Base-by-base conservation (phyloP, 345 rosid genomes). In the Eutrema heterophyllum region DNA sequence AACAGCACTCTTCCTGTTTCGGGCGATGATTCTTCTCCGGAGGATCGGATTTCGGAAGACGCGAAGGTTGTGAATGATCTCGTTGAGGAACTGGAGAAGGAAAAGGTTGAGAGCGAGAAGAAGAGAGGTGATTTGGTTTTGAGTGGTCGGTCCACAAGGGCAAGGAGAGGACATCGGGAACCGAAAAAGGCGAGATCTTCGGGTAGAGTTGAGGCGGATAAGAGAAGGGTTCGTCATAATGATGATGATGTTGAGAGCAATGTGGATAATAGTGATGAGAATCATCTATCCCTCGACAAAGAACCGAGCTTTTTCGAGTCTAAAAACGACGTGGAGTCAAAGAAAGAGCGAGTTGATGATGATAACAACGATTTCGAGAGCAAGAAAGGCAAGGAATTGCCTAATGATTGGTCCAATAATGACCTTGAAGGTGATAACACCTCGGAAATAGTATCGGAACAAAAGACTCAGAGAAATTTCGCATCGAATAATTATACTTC, bases 181-280 rank as follows among this genome's bases (percentile, higher is more conserved):
- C 7, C 70, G 64, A 43, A 70, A 38, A 61, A 80, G 70, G 39
- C 73, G 29, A 58, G 55, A 77, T 67, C 81, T 18, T 59, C 74
- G 0, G 51, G 56, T 46, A 55, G 70, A 48, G 1, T n/a, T 2
- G 64, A 73, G 49, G 48, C 27, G 50, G 77, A 38, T 11, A 67
- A 15, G 48, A 70, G 29, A 71, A 70, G 33, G 67, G 53, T 56
- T 48, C 52, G 70, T 0, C 52, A 2, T 30, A 51, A 48, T 26
- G 58, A 14, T 27, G 41, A 54, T 5, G 65, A 59, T 30, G 61
- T 64, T 29, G 65, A 15, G 41, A 66, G 7, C 3, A 55, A 64
- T 56, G 54, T 48, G 30, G 60, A 46, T 3, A 57, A 4, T 10
- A 70, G 33, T 70, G 76, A 70, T 63, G 78, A 59, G 5, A 58